Conservation (phyloP, 148 eudicot species). For the Tetragonia tetragonoides region DNA sequence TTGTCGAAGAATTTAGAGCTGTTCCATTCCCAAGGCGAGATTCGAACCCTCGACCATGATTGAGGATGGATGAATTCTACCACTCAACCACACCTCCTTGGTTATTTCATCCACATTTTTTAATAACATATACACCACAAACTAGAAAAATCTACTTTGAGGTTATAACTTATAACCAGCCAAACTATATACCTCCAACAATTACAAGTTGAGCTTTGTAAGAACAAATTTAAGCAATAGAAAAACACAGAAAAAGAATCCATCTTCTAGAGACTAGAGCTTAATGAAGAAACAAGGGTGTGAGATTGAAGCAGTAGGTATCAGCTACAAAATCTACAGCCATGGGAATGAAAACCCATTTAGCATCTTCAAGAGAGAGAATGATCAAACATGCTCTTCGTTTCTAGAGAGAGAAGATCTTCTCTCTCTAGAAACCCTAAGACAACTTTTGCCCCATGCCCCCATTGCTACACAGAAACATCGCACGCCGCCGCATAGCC, state of each 20-base stretch:
- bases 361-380: conserved; percentile 25
- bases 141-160: background rate
- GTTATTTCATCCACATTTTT: background rate
- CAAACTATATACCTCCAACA: conserved; percentile 2
- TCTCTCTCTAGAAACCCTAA: too few relatives aligned
- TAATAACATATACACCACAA: too few relatives aligned
- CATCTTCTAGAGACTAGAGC: conserved; percentile 24
- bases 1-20: too few relatives aligned
- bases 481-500: too few relatives aligned
- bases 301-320: conserved; percentile 87
- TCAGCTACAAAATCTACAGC: conserved; percentile 66
- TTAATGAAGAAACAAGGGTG: conserved; percentile 82
- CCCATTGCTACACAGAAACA: too few relatives aligned
- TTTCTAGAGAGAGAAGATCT: too few relatives aligned
- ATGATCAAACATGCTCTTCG: conserved; percentile 8
- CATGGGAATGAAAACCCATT: conserved; percentile 33
- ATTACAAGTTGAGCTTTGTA: conserved; percentile 10
- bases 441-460: too few relatives aligned
- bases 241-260: conserved; percentile 12
- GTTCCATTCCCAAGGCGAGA: too few relatives aligned
- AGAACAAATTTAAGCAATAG: conserved; percentile 15
- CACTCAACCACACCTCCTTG: background rate
- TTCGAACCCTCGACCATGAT: too few relatives aligned
- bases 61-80: too few relatives aligned
- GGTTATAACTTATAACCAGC: background rate